Conservation (phyloP, 768 basidiomycete species). For the Pleurotus giganteus region DNA sequence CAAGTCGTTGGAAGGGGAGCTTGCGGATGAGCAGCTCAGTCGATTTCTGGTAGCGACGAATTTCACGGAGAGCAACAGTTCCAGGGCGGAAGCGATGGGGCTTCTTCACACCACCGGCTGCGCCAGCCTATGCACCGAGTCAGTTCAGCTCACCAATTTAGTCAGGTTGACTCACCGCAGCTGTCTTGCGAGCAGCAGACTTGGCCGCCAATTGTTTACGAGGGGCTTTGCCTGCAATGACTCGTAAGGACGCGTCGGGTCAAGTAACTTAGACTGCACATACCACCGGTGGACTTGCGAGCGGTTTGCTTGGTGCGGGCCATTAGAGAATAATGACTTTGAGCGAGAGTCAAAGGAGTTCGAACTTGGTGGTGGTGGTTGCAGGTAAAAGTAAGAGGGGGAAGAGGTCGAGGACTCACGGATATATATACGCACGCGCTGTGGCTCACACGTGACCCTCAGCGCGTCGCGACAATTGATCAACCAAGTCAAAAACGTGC, state of each 20-base stretch:
- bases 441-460: constrained; percentile 19
- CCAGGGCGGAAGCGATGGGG: constrained; percentile 83
- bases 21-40: constrained; percentile 86
- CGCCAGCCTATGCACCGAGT: constrained; percentile 27
- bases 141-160: constrained; percentile 1
- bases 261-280: constrained; percentile 31
- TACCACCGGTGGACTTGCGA: constrained; percentile 59
- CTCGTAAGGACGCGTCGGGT: neutral
- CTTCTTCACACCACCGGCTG: constrained; percentile 91
- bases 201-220: constrained; percentile 73
- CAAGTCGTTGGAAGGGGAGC: constrained; percentile 87
- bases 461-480: constrained; percentile 10
- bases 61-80: constrained; percentile 89
- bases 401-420: neutral
- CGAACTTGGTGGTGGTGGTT: constrained; percentile 15
- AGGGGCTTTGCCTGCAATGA: constrained; percentile 49
- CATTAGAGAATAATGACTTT: constrained; percentile 30
- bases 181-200: constrained; percentile 63
- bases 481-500: constrained; percentile 18
- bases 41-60: constrained; percentile 85
- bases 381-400: constrained; percentile 8
- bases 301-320: constrained; percentile 60
- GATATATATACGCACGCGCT: constrained; percentile 26
- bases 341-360: neutral
- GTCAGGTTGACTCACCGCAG: constrained; percentile 32